Percentiles rank a stretch among this genome's conserved stretches.
Conservation (phyloP, 2,329 filamentous ascomycete species). For the Epichloe baconii region DNA sequence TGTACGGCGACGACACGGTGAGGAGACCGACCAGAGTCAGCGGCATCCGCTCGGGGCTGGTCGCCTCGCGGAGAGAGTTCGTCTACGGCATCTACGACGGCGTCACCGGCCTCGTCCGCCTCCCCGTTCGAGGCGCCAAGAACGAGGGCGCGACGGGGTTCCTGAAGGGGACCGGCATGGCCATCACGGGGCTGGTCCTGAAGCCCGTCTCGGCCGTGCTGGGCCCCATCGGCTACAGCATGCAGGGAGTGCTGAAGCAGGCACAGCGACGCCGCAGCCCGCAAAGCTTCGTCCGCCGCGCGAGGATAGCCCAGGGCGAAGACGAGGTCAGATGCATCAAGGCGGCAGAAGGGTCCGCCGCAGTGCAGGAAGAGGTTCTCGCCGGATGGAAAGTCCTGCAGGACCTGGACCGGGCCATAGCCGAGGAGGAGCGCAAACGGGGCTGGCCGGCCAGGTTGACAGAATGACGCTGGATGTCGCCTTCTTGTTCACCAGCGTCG, state of each 20-base stretch:
- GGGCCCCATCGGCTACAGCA: constrained; percentile 46
- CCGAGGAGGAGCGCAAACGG: constrained; percentile 20
- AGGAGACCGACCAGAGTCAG: constrained; percentile 50
- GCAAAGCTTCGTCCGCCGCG: constrained; percentile 38
- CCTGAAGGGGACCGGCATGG: constrained; percentile 46
- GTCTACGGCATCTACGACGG: constrained; percentile 52
- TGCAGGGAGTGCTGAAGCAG: constrained; percentile 53
- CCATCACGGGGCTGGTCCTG: constrained; percentile 48
- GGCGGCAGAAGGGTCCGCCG: constrained; percentile 16
- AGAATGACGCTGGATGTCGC: constrained; percentile 15
- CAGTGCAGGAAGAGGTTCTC: constrained; percentile 13
- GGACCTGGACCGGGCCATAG: constrained; percentile 17
- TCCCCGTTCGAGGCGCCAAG: constrained; percentile 44
- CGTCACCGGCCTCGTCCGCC: constrained; percentile 46
- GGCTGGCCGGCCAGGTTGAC: constrained; percentile 24
- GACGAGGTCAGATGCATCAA: constrained; percentile 27
- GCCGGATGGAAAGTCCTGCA: constrained; percentile 21
- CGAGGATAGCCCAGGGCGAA: constrained; percentile 45
- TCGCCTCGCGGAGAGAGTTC: constrained; percentile 48
- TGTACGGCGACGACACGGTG: constrained; percentile 60
- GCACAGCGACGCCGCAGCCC: constrained; percentile 39
- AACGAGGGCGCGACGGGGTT: constrained; percentile 34
- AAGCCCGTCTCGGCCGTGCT: constrained; percentile 51
- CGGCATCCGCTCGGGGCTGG: constrained; percentile 49
- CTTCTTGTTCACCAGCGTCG: constrained; percentile 34